Conservation (phyloP, 345 rosid species). For the Pistacia vera region DNA sequence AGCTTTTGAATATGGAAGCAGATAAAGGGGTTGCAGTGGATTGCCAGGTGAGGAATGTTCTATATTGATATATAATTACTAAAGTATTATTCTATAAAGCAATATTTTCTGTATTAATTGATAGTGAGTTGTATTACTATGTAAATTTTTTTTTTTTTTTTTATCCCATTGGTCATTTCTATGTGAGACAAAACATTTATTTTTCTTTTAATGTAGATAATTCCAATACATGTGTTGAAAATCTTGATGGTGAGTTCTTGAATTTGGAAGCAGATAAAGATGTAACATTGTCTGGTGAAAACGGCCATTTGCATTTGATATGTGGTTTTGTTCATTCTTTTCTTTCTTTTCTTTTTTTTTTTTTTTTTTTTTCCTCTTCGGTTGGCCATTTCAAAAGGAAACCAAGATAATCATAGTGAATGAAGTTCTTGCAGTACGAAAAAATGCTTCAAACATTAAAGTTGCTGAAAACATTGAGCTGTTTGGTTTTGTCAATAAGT, state of each 20-base stretch:
- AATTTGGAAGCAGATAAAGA: not conserved
- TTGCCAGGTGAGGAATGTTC: slow-evolving; percentile 18
- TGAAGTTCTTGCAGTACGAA: not conserved
- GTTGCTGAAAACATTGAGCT: not conserved
- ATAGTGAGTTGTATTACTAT: too few species aligned
- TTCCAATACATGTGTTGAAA: slow-evolving; percentile 6
- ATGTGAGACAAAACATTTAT: not conserved
- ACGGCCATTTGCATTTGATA: not conserved
- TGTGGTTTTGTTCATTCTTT: too few species aligned
- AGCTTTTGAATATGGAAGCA: not conserved
- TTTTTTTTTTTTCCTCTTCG: not conserved
- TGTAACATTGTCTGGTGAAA: slow-evolving; percentile 2
- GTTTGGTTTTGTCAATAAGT: not conserved
- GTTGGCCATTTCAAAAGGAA: not conserved
- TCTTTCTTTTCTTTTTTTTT: too few species aligned
- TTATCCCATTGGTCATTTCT: not conserved
- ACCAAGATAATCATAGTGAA: too few species aligned
- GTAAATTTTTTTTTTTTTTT: not conserved
- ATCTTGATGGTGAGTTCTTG: not conserved
- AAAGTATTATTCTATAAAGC: not conserved
- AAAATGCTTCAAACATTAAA: not conserved
- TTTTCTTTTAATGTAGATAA: not conserved
- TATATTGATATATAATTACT: not conserved
- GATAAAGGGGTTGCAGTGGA: slow-evolving; percentile 7
- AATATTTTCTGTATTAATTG: too few species aligned